Evolutionary conservation across 495 filamentous ascomycete species (phyloP).

Genomic region (Tuber brumale): DNA sequence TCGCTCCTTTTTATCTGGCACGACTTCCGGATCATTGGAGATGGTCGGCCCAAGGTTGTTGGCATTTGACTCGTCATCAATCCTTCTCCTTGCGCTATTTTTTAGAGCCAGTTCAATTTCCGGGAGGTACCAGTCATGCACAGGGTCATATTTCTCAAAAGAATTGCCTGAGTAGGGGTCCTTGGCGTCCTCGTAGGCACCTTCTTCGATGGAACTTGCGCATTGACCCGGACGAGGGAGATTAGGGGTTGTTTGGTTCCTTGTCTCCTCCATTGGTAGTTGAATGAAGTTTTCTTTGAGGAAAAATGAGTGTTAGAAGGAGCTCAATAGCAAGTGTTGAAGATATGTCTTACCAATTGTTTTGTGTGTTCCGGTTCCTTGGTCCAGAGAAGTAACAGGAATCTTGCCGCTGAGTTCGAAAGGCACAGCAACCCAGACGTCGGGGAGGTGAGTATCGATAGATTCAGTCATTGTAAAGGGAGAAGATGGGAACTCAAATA

Average conservation of each 20-base stretch:
- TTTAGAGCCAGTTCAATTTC: not conserved
- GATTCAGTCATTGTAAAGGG: not conserved
- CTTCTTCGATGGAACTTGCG: constrained; percentile 9
- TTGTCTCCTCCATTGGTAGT: not conserved
- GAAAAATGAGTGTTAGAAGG: not conserved
- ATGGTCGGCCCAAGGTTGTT: not conserved
- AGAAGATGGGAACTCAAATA: not conserved
- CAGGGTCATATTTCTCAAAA: not conserved
- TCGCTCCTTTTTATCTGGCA: not conserved
- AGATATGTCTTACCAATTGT: not conserved
- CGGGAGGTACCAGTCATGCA: not conserved
- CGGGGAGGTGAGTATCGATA: not conserved
- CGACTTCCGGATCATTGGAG: not conserved
- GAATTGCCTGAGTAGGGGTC: not conserved
- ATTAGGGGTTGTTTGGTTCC: not conserved
- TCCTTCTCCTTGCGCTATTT: not conserved
- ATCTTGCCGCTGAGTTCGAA: not conserved
- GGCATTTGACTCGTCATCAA: not conserved
- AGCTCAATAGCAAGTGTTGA: not conserved
- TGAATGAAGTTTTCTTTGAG: not conserved
- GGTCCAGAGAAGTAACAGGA: not conserved
- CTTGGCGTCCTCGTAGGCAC: not conserved
- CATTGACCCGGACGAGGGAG: not conserved
- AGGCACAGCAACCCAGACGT: not conserved
- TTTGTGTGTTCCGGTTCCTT: not conserved